A percentile compares a stretch with the other conserved stretches of the same genome.
Evolutionary conservation across 176 grass and related monocot genomes (phyloP).

Genomic region (Aegilops bicornis): DNA sequence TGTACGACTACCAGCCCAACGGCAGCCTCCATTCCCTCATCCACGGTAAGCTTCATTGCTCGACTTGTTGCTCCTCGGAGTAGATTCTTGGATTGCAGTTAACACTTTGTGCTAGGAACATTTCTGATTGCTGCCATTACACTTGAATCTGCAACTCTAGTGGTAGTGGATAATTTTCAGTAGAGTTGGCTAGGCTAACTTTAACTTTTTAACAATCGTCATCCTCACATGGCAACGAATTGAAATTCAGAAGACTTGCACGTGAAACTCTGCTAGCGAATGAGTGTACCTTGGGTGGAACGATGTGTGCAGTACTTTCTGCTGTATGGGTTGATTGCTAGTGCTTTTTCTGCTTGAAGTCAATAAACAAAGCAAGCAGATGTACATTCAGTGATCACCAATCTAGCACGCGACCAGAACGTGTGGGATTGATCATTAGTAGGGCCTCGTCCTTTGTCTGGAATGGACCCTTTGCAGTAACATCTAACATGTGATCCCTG

Average conservation of each 20-base stretch:
- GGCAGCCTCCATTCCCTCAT: conserved; percentile 82
- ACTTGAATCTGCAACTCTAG: neutral
- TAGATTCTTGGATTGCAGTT: neutral
- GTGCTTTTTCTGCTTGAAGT: conserved; percentile 9
- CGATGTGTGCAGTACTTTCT: conserved; percentile 5
- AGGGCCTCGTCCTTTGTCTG: neutral
- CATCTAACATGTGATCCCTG: neutral
- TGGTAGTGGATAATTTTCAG: neutral
- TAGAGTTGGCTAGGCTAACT: neutral
- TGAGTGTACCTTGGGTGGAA: conserved; percentile 1
- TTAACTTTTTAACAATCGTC: conserved; percentile 16
- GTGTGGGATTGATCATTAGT: conserved; percentile 8
- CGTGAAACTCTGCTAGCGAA: conserved; percentile 20
- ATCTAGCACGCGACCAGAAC: conserved; percentile 8
- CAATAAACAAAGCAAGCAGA: neutral
- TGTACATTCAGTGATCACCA: neutral
- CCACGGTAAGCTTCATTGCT: conserved; percentile 50
- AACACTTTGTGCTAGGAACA: neutral
- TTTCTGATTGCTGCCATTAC: neutral
- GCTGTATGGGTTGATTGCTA: conserved; percentile 1
- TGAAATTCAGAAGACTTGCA: conserved; percentile 8
- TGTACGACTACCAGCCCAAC: conserved; percentile 97
- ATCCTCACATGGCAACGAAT: neutral
- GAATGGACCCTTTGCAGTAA: neutral
- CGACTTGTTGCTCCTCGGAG: neutral